Evolutionary conservation across 495 filamentous ascomycete species (phyloP), one percentile per base, ranked within the genome.

Genomic region (Trichoderma erinaceum): DNA sequence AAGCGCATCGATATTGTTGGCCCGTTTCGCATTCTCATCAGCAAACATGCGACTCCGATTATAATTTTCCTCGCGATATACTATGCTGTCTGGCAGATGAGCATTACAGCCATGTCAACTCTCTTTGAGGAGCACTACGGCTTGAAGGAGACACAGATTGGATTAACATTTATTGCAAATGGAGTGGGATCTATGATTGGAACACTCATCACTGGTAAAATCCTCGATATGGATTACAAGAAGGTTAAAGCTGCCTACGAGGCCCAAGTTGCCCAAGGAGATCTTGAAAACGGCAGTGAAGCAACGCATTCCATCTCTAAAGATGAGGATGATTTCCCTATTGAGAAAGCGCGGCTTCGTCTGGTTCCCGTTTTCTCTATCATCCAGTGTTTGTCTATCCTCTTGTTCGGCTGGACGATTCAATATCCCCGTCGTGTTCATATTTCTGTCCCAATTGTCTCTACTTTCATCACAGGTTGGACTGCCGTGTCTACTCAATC

Each of bases 21-120:
- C 4, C 81, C 82, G 1, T 72, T 85, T n/a, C 76, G 76, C 15
- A 82, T 85, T 23, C 75, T 83, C 18, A 63, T 75, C n/a, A 80
- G 75, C 71, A 80, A 78, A 64, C 71, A 77, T 32, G 77, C 80
- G 29, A 69, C 77, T 0, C 80, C 80, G 4, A 79, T 84, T n/a
- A 80, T 85, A 41, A 12, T 82, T 18, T 87, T 83, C 66, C 73
- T 83, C 27, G 78, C 80, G 1, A 70, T 85, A 0, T 82, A 84
- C 71, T 85, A 85, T 69, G 78, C 83, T 16, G 78, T 82, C 41
- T 86, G 84, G 84, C 83, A 85, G 67, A 85, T 86, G 81, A 82
- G 76, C 68, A 84, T 85, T 66, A 83, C 84, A 0, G 79, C 80
- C 43, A 82, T 85, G 78, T 83, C 83, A 0, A 77, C 81, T 13